These are phyloP conservation scores for Adansonia rubrostipa DNA, from an alignment of 441 rosid species.

Conservation along the genomic window DNA sequence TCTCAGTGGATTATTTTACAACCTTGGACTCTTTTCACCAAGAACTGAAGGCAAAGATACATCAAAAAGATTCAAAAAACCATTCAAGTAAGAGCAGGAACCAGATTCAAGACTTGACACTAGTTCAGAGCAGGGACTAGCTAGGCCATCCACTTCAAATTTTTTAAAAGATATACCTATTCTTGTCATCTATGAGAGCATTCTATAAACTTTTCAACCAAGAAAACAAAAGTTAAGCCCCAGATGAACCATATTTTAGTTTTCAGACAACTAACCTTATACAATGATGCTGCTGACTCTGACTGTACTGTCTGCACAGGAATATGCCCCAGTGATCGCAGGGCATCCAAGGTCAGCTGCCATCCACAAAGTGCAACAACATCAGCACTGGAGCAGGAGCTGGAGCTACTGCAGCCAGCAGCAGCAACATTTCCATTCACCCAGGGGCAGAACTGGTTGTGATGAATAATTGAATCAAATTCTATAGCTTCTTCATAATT, in stretches of 20 bases:
- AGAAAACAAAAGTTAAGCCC: background rate
- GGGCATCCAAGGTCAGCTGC: slow-evolving; percentile 95
- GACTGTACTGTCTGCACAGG: slow-evolving; percentile 84
- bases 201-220: background rate
- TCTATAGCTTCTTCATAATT: slow-evolving; percentile 79
- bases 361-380: slow-evolving; percentile 84
- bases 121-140: background rate
- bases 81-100: slow-evolving; percentile 2
- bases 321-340: slow-evolving; percentile 62
- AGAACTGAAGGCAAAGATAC: background rate
- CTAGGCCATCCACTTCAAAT: background rate
- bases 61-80: background rate
- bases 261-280: slow-evolving; percentile 53
- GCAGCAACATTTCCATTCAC: slow-evolving; percentile 98
- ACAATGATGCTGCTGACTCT: slow-evolving; percentile 93
- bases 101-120: background rate
- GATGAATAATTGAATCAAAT: slow-evolving; percentile 92
- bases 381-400: slow-evolving; percentile 57
- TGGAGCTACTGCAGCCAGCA: slow-evolving; percentile 72
- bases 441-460: slow-evolving; percentile 96
- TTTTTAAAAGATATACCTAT: background rate
- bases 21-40: background rate
- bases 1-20: background rate
- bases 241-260: background rate
- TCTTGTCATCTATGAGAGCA: background rate